Conservation (phyloP, 176 grass and related monocot genomes). For the Cenchrus fungigraminus region DNA sequence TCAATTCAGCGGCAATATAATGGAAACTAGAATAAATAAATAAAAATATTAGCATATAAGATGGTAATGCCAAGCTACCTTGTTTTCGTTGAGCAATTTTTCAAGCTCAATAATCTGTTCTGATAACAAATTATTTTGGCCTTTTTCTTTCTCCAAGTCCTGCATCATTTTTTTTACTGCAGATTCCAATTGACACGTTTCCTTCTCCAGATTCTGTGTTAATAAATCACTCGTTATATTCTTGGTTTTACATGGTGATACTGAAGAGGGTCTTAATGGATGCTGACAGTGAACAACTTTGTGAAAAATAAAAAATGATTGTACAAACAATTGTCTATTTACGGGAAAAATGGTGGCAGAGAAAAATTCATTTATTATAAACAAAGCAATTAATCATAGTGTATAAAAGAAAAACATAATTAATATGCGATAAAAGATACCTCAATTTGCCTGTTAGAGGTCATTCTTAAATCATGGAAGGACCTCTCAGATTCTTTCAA, state of each 20-base stretch:
- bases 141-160: conserved; percentile 60
- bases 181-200: conserved; percentile 64
- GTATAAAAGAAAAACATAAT: background rate
- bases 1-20: background rate
- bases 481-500: conserved; percentile 63
- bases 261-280: conserved; percentile 20
- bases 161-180: conserved; percentile 53
- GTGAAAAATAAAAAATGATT: conserved; percentile 22
- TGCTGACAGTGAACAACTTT: background rate
- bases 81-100: conserved; percentile 60
- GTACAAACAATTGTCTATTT: background rate
- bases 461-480: conserved; percentile 61
- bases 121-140: conserved; percentile 63
- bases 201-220: conserved; percentile 73
- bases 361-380: conserved; percentile 15
- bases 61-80: conserved; percentile 60
- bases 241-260: conserved; percentile 20
- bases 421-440: conserved; percentile 51
- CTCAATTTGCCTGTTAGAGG: conserved; percentile 58
- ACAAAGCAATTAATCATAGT: conserved; percentile 23
- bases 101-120: conserved; percentile 64
- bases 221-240: conserved; percentile 44
- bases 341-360: background rate
- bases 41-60: conserved; percentile 16
- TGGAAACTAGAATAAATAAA: conserved; percentile 7